Evolutionary conservation across 1,284 basidiomycete species (phyloP), one percentile per base, ranked within the genome.

Genomic region (Ustilago xerochloae): DNA sequence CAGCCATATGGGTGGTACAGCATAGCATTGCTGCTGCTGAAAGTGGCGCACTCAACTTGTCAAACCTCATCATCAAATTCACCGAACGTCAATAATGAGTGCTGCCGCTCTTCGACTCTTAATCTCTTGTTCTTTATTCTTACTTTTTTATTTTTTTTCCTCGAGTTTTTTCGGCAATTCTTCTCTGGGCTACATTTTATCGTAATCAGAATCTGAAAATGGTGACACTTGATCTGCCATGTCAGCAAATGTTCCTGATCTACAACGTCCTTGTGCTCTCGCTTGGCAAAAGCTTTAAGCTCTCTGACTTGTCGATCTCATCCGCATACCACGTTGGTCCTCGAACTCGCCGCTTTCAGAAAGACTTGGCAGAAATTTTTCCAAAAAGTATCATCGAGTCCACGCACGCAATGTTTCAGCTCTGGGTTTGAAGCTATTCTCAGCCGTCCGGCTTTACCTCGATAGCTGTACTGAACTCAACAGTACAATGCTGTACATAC

Each of bases 381-480:
- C n/a, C n/a, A 39, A 39, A 39, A 18, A 5, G 35, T n/a, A 36
- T 36, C 20, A n/a, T n/a, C n/a, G n/a, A n/a, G 24, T 18, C 9
- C 48, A 50, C 32, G 30, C 30, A 33, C 20, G 29, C 24, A 53
- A 24, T 43, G 51, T 53, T 39, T 53, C 39, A 43, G n/a, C 39
- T 53, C 39, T 53, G 51, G 38, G 51, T 53, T 53, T 39, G 6
- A 30, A 38, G 29, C 18, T 28, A 28, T 18, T 32, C n/a, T 13
- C 29, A 38, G 22, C 18, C 13, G 18, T 18, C 47, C 28, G n/a
- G 18, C 33, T 13, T 33, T 30, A 32, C 18, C 33, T 33, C 32
- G n/a, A n/a, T n/a, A n/a, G n/a, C n/a, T n/a, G n/a, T n/a, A n/a
- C n/a, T n/a, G n/a, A n/a, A n/a, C n/a, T n/a, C n/a, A n/a, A n/a